phyloP scores from a whole-genome alignment of 441 rosid genomes.

The Eruca vesicaria region DNA sequence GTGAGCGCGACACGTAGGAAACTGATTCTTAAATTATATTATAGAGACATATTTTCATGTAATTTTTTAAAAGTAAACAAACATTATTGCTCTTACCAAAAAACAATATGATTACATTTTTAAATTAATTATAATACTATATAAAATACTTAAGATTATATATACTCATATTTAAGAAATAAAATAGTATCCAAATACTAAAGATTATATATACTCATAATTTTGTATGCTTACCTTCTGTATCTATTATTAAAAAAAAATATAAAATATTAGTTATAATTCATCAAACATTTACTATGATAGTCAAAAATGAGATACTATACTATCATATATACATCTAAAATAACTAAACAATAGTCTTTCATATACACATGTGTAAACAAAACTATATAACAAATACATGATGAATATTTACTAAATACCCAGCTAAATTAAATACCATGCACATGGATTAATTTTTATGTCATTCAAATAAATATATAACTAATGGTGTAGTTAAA shows the following conservation, averaged over 20 bases:
- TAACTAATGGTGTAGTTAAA: neutral
- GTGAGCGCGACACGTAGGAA: too few relatives aligned
- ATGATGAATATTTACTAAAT: neutral
- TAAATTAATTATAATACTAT: too few relatives aligned
- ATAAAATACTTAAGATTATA: neutral
- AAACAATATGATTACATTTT: neutral
- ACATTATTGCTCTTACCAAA: neutral
- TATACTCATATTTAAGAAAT: neutral
- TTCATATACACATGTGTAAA: neutral
- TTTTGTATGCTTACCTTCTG: neutral
- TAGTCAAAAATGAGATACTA: neutral
- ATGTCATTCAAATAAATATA: too few relatives aligned
- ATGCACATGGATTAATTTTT: too few relatives aligned
- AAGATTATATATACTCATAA: too few relatives aligned
- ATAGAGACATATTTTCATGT: too few relatives aligned
- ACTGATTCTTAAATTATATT: too few relatives aligned
- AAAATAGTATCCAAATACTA: too few relatives aligned
- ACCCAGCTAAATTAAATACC: neutral
- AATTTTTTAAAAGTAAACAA: neutral
- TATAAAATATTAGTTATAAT: neutral
- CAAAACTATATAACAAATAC: neutral
- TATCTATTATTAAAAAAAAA: neutral
- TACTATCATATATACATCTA: too few relatives aligned
- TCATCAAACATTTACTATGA: neutral
- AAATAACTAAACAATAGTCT: too few relatives aligned